These are phyloP conservation scores for Eucalyptus erythrocorys DNA, from an alignment of 345 rosid genomes.

Conservation along the genomic window DNA sequence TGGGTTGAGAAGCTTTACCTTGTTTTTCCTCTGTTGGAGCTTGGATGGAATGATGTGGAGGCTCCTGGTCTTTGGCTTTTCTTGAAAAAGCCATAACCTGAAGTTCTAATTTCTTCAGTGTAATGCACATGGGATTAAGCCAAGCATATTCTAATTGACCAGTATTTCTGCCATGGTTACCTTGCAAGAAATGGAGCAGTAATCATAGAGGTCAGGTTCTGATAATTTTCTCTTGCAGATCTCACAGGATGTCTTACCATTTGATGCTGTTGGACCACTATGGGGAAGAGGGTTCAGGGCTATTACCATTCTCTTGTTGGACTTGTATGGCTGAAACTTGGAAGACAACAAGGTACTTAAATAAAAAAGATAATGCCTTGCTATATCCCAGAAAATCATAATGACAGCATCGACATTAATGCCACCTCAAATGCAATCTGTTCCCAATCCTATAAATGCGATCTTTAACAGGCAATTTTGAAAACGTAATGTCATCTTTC, in stretches of 20 bases:
- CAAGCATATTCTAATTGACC: background rate
- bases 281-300: conserved; percentile 34
- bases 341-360: background rate
- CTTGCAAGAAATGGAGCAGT: conserved; percentile 39
- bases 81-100: conserved; percentile 1
- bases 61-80: background rate
- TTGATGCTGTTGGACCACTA: background rate
- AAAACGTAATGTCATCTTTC: background rate
- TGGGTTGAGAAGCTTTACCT: background rate
- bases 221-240: conserved; percentile 17
- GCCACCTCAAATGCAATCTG: background rate
- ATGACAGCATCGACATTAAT: background rate
- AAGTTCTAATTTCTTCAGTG: background rate
- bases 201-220: conserved; percentile 13
- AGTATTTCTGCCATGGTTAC: background rate
- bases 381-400: background rate
- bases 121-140: background rate
- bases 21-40: background rate
- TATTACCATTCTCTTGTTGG: conserved; percentile 26
- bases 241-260: conserved; percentile 5
- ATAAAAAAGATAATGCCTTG: background rate
- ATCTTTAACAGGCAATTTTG: background rate
- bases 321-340: conserved; percentile 25
- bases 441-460: background rate
- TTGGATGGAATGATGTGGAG: conserved; percentile 1